phyloP scores from a whole-genome alignment of 1,284 basidiomycete species.

The Sporisorium exsertum region DNA sequence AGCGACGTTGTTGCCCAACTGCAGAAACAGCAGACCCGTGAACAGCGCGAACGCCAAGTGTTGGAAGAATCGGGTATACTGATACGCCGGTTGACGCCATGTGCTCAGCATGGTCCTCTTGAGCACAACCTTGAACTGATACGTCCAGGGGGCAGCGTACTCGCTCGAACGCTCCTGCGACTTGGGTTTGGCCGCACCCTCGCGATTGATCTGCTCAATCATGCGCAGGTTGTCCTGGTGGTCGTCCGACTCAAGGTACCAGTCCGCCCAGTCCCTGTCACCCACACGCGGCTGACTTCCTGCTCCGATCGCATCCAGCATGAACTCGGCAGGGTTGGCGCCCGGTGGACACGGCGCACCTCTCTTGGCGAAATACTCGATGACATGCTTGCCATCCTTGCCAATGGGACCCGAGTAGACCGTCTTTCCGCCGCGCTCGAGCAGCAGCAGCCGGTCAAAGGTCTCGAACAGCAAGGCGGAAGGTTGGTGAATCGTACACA shows the following conservation, averaged over 20 bases:
- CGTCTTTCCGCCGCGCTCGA: constrained; percentile 69
- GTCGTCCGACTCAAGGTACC: constrained; percentile 69
- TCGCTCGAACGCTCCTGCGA: constrained; percentile 63
- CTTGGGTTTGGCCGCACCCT: constrained; percentile 69
- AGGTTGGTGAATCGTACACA: constrained; percentile 77
- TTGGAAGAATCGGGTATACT: constrained; percentile 78
- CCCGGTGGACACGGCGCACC: constrained; percentile 73
- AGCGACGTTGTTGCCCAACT: constrained; percentile 77
- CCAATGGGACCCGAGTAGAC: constrained; percentile 75
- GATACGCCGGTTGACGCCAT: constrained; percentile 69
- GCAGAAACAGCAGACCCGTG: constrained; percentile 85
- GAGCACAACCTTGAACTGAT: constrained; percentile 82
- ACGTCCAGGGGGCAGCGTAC: constrained; percentile 78
- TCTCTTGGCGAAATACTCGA: constrained; percentile 74
- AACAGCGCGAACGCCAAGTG: constrained; percentile 77
- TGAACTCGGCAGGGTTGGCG: constrained; percentile 74
- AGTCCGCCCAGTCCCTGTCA: constrained; percentile 68
- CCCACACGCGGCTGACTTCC: constrained; percentile 67
- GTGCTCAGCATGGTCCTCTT: constrained; percentile 76
- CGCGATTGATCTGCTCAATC: constrained; percentile 71
- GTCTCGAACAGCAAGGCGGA: constrained; percentile 75
- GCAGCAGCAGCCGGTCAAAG: constrained; percentile 75
- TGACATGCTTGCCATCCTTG: constrained; percentile 72
- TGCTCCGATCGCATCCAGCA: constrained; percentile 70
- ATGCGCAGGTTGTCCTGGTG: constrained; percentile 68